These are phyloP conservation scores for Cutaneotrichosporon dermatis DNA, from an alignment of 1,284 basidiomycete genomes.

Conservation along the genomic window DNA sequence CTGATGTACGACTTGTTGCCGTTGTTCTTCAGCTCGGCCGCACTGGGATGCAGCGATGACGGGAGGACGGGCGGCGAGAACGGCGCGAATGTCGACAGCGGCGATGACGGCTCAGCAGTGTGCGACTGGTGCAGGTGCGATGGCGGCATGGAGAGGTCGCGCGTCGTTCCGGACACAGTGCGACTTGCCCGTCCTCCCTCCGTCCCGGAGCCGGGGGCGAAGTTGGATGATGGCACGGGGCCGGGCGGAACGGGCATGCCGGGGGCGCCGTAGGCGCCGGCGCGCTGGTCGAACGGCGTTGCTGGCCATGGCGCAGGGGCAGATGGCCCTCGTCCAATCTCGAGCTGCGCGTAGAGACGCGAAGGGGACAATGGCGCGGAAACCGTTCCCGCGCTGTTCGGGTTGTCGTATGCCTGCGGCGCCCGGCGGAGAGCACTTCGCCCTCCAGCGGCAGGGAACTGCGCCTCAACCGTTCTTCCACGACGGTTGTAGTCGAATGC, in stretches of 20 bases:
- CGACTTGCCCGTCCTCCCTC: constrained; percentile 3
- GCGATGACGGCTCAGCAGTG: constrained; percentile 18
- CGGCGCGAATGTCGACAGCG: constrained; percentile 41
- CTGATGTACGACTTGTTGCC: constrained; percentile 28
- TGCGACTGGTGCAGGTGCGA: constrained; percentile 12
- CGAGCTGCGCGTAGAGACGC: constrained; percentile 43
- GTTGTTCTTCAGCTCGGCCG: constrained; percentile 9
- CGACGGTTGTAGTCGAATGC: constrained; percentile 21
- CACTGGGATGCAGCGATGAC: constrained; percentile 19
- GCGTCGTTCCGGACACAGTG: constrained; percentile 6
- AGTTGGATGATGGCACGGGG: constrained; percentile 5
- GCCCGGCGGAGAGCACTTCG: constrained; percentile 8
- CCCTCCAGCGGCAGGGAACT: constrained; percentile 1
- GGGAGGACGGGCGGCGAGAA: constrained; percentile 33
- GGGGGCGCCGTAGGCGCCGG: constrained; percentile 15
- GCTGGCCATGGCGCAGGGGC: constrained; percentile 12
- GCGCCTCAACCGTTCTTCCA: constrained; percentile 10
- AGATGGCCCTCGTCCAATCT: constrained; percentile 27
- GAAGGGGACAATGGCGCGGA: constrained; percentile 47
- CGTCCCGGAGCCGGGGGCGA: background rate
- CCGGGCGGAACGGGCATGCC: constrained; percentile 7
- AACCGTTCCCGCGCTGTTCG: constrained; percentile 39
- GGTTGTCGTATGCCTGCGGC: constrained; percentile 31
- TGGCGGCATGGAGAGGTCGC: constrained; percentile 14
- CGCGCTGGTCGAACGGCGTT: constrained; percentile 3